Evolutionary conservation across 768 basidiomycete genomes (phyloP).

Genomic region (Mrakia gelida): DNA sequence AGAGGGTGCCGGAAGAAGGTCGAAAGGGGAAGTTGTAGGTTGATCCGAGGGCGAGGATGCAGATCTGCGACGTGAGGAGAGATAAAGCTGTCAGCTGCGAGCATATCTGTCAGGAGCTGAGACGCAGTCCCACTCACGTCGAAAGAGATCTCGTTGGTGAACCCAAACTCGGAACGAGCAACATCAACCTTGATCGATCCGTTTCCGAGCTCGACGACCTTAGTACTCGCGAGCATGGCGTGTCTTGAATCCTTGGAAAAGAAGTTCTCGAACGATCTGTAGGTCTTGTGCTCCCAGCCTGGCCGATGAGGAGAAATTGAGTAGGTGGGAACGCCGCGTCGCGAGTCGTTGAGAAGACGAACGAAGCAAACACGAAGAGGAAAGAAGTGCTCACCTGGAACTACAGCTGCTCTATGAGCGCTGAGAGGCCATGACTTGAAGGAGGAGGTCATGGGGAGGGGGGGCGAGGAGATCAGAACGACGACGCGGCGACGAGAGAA

Average conservation of each 20-base stretch:
- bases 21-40: slow-evolving; percentile 21
- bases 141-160: slow-evolving; percentile 9
- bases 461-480: too few relatives aligned
- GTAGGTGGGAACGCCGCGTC: too few relatives aligned
- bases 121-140: not conserved
- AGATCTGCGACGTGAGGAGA: slow-evolving; percentile 6
- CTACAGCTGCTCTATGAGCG: slow-evolving; percentile 17
- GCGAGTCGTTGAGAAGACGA: too few relatives aligned
- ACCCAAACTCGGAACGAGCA: not conserved
- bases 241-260: slow-evolving; percentile 5
- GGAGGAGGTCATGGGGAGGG: too few relatives aligned
- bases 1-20: not conserved
- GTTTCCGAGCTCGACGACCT: slow-evolving; percentile 13
- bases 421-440: too few relatives aligned
- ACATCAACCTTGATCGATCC: slow-evolving; percentile 4
- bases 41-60: slow-evolving; percentile 25
- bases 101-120: too few relatives aligned
- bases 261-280: not conserved
- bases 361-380: not conserved
- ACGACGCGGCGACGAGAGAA: slow-evolving; percentile 12
- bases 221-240: slow-evolving; percentile 13
- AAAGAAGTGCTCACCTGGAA: not conserved
- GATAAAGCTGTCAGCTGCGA: too few relatives aligned
- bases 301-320: too few relatives aligned
- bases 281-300: slow-evolving; percentile 27